Evolutionary conservation across 495 filamentous ascomycete species (phyloP).

Genomic region (Neurospora tetraspora): DNA sequence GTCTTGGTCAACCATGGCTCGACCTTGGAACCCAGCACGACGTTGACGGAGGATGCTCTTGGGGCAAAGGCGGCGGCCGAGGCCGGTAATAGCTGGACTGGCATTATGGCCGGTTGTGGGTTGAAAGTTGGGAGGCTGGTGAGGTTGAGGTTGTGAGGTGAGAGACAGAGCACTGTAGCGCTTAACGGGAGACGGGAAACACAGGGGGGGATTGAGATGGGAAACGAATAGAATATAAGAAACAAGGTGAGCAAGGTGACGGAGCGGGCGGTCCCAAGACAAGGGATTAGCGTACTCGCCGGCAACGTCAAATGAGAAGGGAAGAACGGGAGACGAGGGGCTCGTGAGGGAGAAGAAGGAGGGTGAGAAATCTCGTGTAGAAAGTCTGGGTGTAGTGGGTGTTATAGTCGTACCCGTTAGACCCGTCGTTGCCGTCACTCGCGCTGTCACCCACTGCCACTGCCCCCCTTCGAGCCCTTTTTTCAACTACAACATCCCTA

Average conservation of each 20-base stretch:
- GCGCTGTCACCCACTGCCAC: conserved; percentile 2
- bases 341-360: conserved; percentile 39
- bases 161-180: conserved; percentile 41
- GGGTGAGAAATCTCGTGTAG: conserved; percentile 37
- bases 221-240: conserved; percentile 46
- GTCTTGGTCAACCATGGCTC: conserved; percentile 97
- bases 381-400: conserved; percentile 19
- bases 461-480: not conserved
- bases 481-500: conserved; percentile 1
- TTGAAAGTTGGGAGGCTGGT: conserved; percentile 12
- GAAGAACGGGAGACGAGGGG: conserved; percentile 36
- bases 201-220: conserved; percentile 19
- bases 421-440: not conserved
- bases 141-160: conserved; percentile 18
- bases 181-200: conserved; percentile 30
- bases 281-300: conserved; percentile 50
- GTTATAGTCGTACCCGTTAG: conserved; percentile 27
- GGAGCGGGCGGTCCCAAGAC: conserved; percentile 46
- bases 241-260: conserved; percentile 37
- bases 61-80: conserved; percentile 96
- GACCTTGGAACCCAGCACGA: conserved; percentile 88
- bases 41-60: conserved; percentile 78
- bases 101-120: conserved; percentile 53
- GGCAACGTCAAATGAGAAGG: conserved; percentile 40
- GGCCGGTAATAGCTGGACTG: conserved; percentile 81